Evolutionary conservation across 108 stramenopile species (phyloP).

Genomic region (Nannochloropsis gaditana): DNA sequence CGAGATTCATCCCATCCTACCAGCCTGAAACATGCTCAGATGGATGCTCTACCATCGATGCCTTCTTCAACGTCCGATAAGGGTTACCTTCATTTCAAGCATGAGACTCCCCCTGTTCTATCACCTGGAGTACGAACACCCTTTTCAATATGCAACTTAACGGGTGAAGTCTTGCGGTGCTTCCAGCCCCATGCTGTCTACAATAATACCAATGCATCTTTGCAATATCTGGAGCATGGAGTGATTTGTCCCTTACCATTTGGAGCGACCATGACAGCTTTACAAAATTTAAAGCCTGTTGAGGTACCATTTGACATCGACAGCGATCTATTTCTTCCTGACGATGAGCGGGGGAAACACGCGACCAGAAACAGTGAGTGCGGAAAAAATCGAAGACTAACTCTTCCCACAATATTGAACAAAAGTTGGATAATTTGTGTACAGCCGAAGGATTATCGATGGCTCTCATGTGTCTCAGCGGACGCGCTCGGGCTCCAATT

Average conservation of each 20-base stretch:
- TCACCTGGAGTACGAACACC: conserved; percentile 66
- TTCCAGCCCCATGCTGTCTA: conserved; percentile 59
- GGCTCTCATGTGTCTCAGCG: conserved; percentile 69
- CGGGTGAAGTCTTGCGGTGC: conserved; percentile 74
- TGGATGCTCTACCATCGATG: background rate
- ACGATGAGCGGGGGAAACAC: conserved; percentile 10
- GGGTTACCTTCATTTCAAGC: conserved; percentile 50
- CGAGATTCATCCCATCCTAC: background rate
- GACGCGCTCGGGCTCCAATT: conserved; percentile 77
- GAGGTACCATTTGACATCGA: conserved; percentile 80
- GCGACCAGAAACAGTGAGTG: background rate
- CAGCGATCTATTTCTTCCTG: conserved; percentile 22
- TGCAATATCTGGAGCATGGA: conserved; percentile 70
- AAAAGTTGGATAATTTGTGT: conserved; percentile 62
- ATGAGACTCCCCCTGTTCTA: conserved; percentile 60
- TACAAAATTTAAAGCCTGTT: conserved; percentile 65
- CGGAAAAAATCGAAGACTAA: too few relatives aligned
- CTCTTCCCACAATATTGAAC: background rate
- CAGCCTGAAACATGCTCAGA: background rate
- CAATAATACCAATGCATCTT: conserved; percentile 38
- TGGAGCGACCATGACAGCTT: conserved; percentile 70
- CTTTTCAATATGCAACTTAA: conserved; percentile 75
- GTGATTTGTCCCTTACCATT: conserved; percentile 67
- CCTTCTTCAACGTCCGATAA: background rate
- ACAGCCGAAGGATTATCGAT: conserved; percentile 79